These are phyloP conservation scores for Shiraia bambusicola DNA, from an alignment of 2,329 filamentous ascomycete species.

Conservation along the genomic window DNA sequence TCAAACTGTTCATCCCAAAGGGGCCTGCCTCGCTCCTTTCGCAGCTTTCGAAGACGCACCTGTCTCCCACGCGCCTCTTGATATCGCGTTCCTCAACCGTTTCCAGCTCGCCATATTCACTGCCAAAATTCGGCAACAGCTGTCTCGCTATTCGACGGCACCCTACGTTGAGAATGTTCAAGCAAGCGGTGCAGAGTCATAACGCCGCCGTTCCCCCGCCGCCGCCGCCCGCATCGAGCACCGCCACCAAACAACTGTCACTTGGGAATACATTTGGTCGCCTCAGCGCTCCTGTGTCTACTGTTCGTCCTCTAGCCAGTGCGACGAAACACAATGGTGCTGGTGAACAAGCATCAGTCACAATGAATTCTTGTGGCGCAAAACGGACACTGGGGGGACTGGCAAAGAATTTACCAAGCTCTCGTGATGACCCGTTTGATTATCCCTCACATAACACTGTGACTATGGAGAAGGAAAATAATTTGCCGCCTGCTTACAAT, in stretches of 20 bases:
- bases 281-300: slow-evolving; percentile 34
- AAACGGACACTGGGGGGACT: slow-evolving; percentile 52
- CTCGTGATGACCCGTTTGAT: slow-evolving; percentile 37
- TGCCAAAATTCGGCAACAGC: slow-evolving; percentile 13
- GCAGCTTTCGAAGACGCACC: slow-evolving; percentile 22
- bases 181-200: slow-evolving; percentile 45
- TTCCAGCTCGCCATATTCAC: neutral
- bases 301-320: slow-evolving; percentile 39
- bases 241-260: slow-evolving; percentile 31
- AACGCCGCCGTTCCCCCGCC: slow-evolving; percentile 34
- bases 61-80: slow-evolving; percentile 19
- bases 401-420: slow-evolving; percentile 46
- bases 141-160: slow-evolving; percentile 21
- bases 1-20: slow-evolving; percentile 32
- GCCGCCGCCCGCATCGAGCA: slow-evolving; percentile 25
- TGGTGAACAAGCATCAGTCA: slow-evolving; percentile 5
- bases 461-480: slow-evolving; percentile 30
- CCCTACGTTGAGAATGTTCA: slow-evolving; percentile 40
- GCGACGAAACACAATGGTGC: slow-evolving; percentile 31
- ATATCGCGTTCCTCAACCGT: slow-evolving; percentile 8
- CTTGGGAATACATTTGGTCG: slow-evolving; percentile 45
- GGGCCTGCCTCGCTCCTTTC: slow-evolving; percentile 20
- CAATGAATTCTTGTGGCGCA: slow-evolving; percentile 32
- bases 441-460: slow-evolving; percentile 31
- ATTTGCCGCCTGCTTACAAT: slow-evolving; percentile 16